These are phyloP conservation scores for Coemansia sp. DNA, from an alignment of 192 early-diverging fungal genomes.

Conservation along the genomic window DNA sequence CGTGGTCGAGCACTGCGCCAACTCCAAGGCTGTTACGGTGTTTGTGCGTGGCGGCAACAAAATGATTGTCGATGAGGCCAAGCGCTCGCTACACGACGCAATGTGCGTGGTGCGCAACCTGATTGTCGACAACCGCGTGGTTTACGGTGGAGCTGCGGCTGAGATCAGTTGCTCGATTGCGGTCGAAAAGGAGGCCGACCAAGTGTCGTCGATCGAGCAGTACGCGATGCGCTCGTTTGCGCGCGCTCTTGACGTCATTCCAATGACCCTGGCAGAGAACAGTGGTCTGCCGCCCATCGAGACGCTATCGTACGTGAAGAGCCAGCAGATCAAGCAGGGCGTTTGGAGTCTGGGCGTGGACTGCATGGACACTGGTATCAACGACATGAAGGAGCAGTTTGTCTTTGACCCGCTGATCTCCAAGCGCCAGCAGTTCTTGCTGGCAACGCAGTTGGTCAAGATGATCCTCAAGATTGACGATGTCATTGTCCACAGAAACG, in stretches of 20 bases:
- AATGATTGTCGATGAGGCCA: conserved; percentile 99
- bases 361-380: conserved; percentile 89
- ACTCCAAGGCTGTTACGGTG: conserved; percentile 95
- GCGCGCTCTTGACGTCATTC: conserved; percentile 91
- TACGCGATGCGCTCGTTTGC: conserved; percentile 99
- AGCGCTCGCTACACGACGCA: conserved; percentile 96
- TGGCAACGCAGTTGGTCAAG: conserved; percentile 98
- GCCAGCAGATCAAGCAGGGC: conserved; percentile 83
- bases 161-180: conserved; percentile 96
- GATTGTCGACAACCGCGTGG: conserved; percentile 95
- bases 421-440: conserved; percentile 96
- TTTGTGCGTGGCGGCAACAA: conserved; percentile 99
- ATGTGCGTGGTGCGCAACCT: conserved; percentile 99
- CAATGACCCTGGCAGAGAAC: conserved; percentile 94
- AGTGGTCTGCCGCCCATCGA: conserved; percentile 96
- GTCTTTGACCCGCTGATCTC: conserved; percentile 99
- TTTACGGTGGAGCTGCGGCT: conserved; percentile 98
- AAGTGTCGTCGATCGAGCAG: conserved; percentile 91
- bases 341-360: conserved; percentile 93
- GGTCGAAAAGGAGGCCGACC: conserved; percentile 87
- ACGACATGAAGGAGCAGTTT: conserved; percentile 97
- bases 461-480: conserved; percentile 98
- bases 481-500: conserved; percentile 62
- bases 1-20: conserved; percentile 99
- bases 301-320: conserved; percentile 94